A percentile compares a stretch with the other conserved stretches of the same genome.
Evolutionary conservation across 1,284 basidiomycete species (phyloP).

Genomic region (Leccinum fallax): DNA sequence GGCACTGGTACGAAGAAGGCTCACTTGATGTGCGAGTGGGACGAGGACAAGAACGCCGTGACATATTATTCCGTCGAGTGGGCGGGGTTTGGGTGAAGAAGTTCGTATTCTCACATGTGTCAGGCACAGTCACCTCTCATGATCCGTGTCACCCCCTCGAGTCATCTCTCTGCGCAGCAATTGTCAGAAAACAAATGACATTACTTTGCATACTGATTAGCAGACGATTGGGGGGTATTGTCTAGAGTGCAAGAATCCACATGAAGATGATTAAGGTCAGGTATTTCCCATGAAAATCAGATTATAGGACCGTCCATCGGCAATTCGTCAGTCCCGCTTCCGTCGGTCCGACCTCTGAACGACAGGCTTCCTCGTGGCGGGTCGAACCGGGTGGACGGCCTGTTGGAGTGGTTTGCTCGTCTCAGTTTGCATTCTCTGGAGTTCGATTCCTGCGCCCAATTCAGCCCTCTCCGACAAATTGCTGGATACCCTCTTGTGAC

Average conservation of each 20-base stretch:
- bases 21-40: constrained; percentile 88
- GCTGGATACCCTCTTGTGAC: constrained; percentile 38
- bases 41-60: constrained; percentile 67
- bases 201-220: constrained; percentile 16
- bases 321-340: constrained; percentile 40
- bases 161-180: neutral
- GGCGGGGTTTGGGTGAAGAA: constrained; percentile 82
- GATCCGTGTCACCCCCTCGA: neutral
- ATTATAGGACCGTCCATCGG: neutral
- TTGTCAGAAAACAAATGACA: constrained; percentile 1
- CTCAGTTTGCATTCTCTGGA: constrained; percentile 16
- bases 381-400: constrained; percentile 3
- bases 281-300: neutral
- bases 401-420: constrained; percentile 15
- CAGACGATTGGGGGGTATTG: constrained; percentile 18
- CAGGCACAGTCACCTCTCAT: neutral
- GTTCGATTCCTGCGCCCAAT: constrained; percentile 46
- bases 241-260: neutral
- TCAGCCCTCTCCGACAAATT: constrained; percentile 55
- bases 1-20: constrained; percentile 99
- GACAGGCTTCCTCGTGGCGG: constrained; percentile 20
- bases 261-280: neutral
- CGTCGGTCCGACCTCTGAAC: constrained; percentile 38
- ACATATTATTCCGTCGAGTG: constrained; percentile 87
- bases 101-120: neutral